A percentile compares a stretch with the other conserved stretches of the same genome.
These are phyloP conservation scores for Coemansia sp. DNA, from an alignment of 192 early-diverging fungal species.

Conservation along the genomic window DNA sequence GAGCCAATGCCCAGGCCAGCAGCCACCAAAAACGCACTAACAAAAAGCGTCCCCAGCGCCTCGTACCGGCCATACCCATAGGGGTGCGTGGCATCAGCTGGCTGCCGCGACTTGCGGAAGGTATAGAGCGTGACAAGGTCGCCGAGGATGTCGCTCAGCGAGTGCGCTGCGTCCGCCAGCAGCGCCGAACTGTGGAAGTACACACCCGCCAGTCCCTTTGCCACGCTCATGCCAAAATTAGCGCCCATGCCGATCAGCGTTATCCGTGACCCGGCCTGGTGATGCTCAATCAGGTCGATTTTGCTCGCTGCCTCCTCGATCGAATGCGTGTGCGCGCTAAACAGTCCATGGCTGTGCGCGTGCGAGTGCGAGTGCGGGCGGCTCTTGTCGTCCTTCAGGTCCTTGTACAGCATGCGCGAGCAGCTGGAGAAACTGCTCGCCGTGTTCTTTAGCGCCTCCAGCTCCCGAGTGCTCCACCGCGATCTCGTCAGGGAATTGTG, in stretches of 20 bases:
- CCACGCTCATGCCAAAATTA: conserved; percentile 63
- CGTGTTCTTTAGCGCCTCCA: conserved; percentile 5
- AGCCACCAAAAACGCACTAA: conserved; percentile 69
- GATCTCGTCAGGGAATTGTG: background rate
- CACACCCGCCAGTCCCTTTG: conserved; percentile 69
- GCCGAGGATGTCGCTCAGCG: conserved; percentile 72
- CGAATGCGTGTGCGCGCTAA: conserved; percentile 19
- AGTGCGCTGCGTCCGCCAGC: conserved; percentile 82
- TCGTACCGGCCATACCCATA: conserved; percentile 74
- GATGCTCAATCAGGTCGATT: conserved; percentile 48
- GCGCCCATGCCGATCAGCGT: conserved; percentile 69
- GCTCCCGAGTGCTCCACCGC: conserved; percentile 30
- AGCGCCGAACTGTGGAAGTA: conserved; percentile 76
- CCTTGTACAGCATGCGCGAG: conserved; percentile 10
- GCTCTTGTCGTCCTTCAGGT: background rate
- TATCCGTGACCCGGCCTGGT: conserved; percentile 64
- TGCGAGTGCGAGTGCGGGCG: conserved; percentile 23
- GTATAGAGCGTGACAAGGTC: conserved; percentile 84
- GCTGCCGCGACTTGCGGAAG: conserved; percentile 68
- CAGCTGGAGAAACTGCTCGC: conserved; percentile 47
- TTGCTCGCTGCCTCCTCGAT: conserved; percentile 30
- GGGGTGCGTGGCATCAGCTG: conserved; percentile 65
- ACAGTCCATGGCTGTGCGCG: conserved; percentile 24
- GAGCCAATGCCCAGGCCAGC: conserved; percentile 69
- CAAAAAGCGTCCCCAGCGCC: conserved; percentile 65